Evolutionary conservation across 768 basidiomycete genomes (phyloP).

Genomic region (Boletus tomentosulus): DNA sequence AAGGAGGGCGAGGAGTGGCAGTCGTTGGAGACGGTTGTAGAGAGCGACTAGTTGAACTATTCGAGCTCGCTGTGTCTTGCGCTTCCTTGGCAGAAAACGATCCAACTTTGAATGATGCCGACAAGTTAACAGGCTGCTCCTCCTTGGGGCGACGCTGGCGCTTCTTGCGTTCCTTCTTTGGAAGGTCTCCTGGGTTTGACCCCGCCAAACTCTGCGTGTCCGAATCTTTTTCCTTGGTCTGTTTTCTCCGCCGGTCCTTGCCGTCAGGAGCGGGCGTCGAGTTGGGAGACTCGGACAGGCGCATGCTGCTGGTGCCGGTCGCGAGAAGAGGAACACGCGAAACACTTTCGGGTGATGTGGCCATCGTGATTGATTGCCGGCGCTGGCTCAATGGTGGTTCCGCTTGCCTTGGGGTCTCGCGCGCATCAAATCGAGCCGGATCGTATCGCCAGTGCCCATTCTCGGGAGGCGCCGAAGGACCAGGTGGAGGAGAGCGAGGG

Average conservation of each 20-base stretch:
- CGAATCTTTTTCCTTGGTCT: constrained; percentile 48
- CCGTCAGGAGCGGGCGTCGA: constrained; percentile 38
- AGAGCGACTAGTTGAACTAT: constrained; percentile 57
- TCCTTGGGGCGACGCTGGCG: constrained; percentile 44
- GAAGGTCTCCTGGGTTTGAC: constrained; percentile 34
- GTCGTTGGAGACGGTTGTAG: constrained; percentile 71
- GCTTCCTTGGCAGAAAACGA: constrained; percentile 39
- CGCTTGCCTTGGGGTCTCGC: constrained; percentile 37
- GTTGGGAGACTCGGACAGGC: constrained; percentile 61
- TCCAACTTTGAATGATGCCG: constrained; percentile 31
- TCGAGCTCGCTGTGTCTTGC: constrained; percentile 65
- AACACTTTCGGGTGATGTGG: constrained; percentile 44
- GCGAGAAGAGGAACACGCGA: constrained; percentile 27
- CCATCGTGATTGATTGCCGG: constrained; percentile 37
- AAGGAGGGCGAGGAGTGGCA: constrained; percentile 53
- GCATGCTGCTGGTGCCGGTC: constrained; percentile 30
- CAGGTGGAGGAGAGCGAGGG: constrained; percentile 32
- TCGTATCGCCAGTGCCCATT: constrained; percentile 56
- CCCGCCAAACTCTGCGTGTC: constrained; percentile 32
- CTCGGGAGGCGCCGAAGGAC: constrained; percentile 38
- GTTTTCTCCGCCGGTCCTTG: constrained; percentile 44
- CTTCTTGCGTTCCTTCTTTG: constrained; percentile 58
- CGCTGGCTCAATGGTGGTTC: constrained; percentile 32
- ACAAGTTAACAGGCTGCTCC: constrained; percentile 33
- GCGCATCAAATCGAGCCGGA: constrained; percentile 48